Percentiles rank a stretch among this genome's conserved stretches.
phyloP scores from a whole-genome alignment of 805 yeast species.

The Wickerhamiella qilinensis region DNA sequence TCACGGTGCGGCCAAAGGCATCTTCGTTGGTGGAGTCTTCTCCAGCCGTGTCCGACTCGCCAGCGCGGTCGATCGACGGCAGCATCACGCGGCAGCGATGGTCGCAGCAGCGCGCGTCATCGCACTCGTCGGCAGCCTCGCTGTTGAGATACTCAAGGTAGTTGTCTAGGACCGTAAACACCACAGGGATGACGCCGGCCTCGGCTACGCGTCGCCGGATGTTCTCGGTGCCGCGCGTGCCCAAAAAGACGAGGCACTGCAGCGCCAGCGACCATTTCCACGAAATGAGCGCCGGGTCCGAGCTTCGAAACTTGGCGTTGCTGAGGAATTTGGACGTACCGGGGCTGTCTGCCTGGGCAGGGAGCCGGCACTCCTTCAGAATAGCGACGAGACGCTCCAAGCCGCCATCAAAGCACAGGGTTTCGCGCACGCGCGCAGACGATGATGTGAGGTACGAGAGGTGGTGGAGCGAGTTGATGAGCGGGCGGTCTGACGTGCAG shows the following conservation, averaged over 20 bases:
- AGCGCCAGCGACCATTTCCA: conserved; percentile 97
- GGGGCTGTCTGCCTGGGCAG: conserved; percentile 7
- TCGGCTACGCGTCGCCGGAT: conserved; percentile 75
- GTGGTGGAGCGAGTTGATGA: conserved; percentile 83
- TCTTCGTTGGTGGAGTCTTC: background rate
- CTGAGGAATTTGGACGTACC: background rate
- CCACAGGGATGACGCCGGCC: conserved; percentile 80
- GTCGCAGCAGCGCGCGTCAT: background rate
- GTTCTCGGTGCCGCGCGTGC: conserved; percentile 81
- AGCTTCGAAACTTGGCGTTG: background rate
- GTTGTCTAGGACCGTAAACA: conserved; percentile 85
- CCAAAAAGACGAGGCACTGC: conserved; percentile 80
- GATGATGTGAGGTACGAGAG: conserved; percentile 75
- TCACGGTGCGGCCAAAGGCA: background rate
- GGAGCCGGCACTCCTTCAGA: conserved; percentile 47
- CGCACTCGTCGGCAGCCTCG: background rate
- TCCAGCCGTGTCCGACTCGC: background rate
- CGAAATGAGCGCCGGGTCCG: conserved; percentile 29
- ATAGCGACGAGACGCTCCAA: conserved; percentile 75
- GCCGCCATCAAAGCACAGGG: conserved; percentile 81
- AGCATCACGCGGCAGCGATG: background rate
- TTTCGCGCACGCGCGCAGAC: conserved; percentile 78
- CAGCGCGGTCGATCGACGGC: background rate
- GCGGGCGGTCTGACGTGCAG: conserved; percentile 74
- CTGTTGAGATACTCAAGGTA: conserved; percentile 17